These are phyloP conservation scores for Penstemon davidsonii DNA, from an alignment of 257 asterid genomes.

Conservation along the genomic window DNA sequence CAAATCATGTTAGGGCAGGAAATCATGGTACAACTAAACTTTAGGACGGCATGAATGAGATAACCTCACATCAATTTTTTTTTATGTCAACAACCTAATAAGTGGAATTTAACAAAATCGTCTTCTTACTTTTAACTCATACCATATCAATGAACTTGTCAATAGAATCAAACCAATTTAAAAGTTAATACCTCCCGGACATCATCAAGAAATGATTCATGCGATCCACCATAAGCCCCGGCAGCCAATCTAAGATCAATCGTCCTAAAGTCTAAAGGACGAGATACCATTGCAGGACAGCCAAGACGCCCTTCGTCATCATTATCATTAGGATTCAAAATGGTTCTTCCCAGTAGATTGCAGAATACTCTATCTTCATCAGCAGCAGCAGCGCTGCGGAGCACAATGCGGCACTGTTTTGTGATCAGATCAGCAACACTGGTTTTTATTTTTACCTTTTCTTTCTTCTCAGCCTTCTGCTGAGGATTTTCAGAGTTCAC, in stretches of 20 bases:
- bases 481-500: slow-evolving; percentile 53
- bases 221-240: slow-evolving; percentile 87
- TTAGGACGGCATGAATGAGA: no score
- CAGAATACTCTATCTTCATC: slow-evolving; percentile 85
- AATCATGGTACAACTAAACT: no score
- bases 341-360: slow-evolving; percentile 78
- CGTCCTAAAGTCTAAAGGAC: slow-evolving; percentile 89
- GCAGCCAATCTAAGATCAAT: slow-evolving; percentile 90
- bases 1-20: no score
- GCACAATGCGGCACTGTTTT: slow-evolving; percentile 85
- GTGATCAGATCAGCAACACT: slow-evolving; percentile 61
- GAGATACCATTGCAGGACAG: slow-evolving; percentile 87
- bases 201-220: slow-evolving; percentile 87
- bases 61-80: neutral
- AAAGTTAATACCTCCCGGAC: slow-evolving; percentile 73
- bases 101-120: neutral
- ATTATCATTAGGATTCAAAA: slow-evolving; percentile 63
- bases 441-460: slow-evolving; percentile 49
- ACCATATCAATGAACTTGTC: slow-evolving; percentile 16
- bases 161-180: slow-evolving; percentile 15
- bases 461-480: slow-evolving; percentile 71
- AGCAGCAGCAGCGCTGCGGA: slow-evolving; percentile 64
- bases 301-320: slow-evolving; percentile 91
- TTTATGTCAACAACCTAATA: neutral
- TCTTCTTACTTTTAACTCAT: slow-evolving; percentile 3